Conservation (phyloP, 495 filamentous ascomycete genomes). For the Peziza echinospora region DNA sequence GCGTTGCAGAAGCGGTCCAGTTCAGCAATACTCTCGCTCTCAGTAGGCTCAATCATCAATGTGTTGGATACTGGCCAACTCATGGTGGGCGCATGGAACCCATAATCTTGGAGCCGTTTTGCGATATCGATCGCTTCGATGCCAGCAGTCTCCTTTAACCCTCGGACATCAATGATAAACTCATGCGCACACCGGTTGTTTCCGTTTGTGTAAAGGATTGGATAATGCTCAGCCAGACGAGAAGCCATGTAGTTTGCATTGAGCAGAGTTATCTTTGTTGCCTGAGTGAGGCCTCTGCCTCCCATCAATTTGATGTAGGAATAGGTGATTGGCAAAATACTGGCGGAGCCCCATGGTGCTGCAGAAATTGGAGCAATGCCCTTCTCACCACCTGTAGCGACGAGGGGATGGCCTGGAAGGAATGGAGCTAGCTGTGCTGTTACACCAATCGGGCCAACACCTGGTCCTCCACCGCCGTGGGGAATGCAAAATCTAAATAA, state of each 20-base stretch:
- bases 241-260: conserved; percentile 97
- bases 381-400: conserved; percentile 40
- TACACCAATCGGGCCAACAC: conserved; percentile 89
- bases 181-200: conserved; percentile 85
- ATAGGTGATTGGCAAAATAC: conserved; percentile 92
- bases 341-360: conserved; percentile 76
- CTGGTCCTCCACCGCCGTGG: conserved; percentile 87
- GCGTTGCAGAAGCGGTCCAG: conserved; percentile 90
- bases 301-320: conserved; percentile 97
- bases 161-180: conserved; percentile 84
- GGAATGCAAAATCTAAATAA: conserved; percentile 99
- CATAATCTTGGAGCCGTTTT: conserved; percentile 94
- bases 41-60: conserved; percentile 96
- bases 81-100: conserved; percentile 98
- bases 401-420: conserved; percentile 53
- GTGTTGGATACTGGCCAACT: conserved; percentile 92
- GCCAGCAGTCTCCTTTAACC: conserved; percentile 64
- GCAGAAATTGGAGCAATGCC: conserved; percentile 56
- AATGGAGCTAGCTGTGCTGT: conserved; percentile 56
- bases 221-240: conserved; percentile 71
- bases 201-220: conserved; percentile 78
- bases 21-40: conserved; percentile 82
- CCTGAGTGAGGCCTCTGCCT: conserved; percentile 67
- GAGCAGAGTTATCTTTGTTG: conserved; percentile 80
- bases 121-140: conserved; percentile 93